Conservation (phyloP, 192 early-diverging fungal genomes). For the Umbelopsis sp. region DNA sequence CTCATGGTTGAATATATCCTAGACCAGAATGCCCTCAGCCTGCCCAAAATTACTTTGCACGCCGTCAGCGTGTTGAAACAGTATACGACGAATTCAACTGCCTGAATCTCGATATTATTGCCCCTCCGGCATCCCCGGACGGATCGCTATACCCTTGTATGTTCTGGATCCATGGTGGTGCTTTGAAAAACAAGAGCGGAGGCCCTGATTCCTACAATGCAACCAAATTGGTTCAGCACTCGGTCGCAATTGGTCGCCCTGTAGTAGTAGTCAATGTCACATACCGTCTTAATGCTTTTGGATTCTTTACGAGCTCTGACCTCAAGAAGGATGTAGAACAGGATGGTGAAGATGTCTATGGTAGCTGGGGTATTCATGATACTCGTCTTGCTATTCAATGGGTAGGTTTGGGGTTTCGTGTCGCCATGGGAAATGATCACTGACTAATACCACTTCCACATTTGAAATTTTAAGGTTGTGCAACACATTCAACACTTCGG, state of each 20-base stretch:
- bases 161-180: not conserved
- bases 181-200: not conserved
- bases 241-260: conserved; percentile 25
- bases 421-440: too few species aligned
- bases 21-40: conserved; percentile 4
- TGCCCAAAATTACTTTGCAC: not conserved
- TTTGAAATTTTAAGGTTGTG: conserved; percentile 48
- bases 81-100: conserved; percentile 41
- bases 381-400: conserved; percentile 24
- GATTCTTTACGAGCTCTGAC: conserved; percentile 40
- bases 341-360: not conserved
- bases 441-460: too few species aligned
- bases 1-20: too few species aligned
- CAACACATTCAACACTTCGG: conserved; percentile 65
- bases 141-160: not conserved
- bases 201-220: conserved; percentile 12
- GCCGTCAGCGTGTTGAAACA: not conserved
- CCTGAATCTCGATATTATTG: conserved; percentile 49
- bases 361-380: conserved; percentile 16
- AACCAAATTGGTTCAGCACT: conserved; percentile 22
- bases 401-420: conserved; percentile 17
- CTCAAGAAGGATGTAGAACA: conserved; percentile 24
- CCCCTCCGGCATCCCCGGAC: conserved; percentile 17
- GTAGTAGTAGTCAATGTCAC: conserved; percentile 51
- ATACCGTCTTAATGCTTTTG: conserved; percentile 52